Conservation (phyloP, 2,329 filamentous ascomycete species). For the Diaporthe aspalathi region DNA sequence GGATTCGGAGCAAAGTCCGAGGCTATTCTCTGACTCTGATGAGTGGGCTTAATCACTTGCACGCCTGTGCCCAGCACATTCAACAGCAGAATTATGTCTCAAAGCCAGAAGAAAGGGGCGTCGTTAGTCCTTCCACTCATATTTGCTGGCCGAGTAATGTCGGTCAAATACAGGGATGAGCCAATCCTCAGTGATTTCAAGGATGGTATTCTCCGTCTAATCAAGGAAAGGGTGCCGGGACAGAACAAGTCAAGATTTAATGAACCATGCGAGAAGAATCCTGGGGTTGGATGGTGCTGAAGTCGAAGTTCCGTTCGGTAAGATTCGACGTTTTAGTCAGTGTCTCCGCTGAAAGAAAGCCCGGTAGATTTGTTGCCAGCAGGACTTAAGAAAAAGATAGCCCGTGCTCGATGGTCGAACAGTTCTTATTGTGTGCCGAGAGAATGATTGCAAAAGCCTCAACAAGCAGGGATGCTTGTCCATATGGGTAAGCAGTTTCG, state of each 20-base stretch:
- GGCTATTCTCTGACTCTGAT: not conserved
- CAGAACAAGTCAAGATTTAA: too few species aligned
- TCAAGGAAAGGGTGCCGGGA: not conserved
- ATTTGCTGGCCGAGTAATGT: too few species aligned
- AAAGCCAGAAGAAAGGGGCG: not conserved
- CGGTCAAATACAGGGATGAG: too few species aligned
- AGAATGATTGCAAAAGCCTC: not conserved
- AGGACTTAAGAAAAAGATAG: too few species aligned
- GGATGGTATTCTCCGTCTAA: not conserved
- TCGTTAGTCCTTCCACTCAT: not conserved
- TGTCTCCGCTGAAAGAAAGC: not conserved
- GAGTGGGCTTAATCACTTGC: not conserved
- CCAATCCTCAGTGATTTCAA: too few species aligned
- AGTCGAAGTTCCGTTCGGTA: not conserved
- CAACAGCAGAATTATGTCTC: not conserved
- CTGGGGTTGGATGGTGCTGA: too few species aligned
- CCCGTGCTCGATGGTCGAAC: not conserved
- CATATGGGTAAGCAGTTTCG: not conserved
- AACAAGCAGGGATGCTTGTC: too few species aligned
- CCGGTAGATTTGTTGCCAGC: not conserved
- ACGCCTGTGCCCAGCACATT: not conserved
- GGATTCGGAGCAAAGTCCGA: not conserved
- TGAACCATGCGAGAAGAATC: not conserved
- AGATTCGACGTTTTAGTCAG: not conserved
- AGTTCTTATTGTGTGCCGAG: not conserved